Evolutionary conservation across 1,284 basidiomycete genomes (phyloP), one percentile per base, ranked within the genome.

Genomic region (Coniferiporia weirii): DNA sequence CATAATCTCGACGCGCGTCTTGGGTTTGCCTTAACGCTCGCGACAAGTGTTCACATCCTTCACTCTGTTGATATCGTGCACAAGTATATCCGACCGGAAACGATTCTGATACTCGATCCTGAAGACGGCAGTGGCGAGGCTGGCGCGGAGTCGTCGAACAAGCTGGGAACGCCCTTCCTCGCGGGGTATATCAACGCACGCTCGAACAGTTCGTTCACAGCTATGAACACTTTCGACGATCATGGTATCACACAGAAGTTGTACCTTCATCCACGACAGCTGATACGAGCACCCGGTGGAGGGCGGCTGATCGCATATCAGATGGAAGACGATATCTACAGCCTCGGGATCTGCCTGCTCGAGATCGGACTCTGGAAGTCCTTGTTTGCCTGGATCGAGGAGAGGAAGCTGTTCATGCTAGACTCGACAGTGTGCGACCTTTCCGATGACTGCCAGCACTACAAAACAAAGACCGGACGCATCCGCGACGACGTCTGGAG

Each of bases 311-410:
- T 40, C 15, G 38, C 46, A 32, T 57, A 46, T 32, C 32, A 61
- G 20, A 61, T 53, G 49, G 44, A 49, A 9, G 54, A 63, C 45
- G 61, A 63, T 45, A 53, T 63, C 19, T 63, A 60, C 46, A 49
- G 54, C 20, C 49, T 63, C 4, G 61, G 61, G 8, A 43, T 63
- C 38, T 57, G 57, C 36, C 56, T 63, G 1, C 43, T 63, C 19
- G 61, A 63, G 47, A 57, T 63, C 43, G 61, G 44, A 7, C 43
- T 63, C 4, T 63, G 61, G 61, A 57, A 52, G 20, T 63, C 61
- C 32, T n/a, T 63, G 3, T 52, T 63, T 22, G 17, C 20, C 9
- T 57, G 59, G 54, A 46, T 45, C 13, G 32, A 45, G 7, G 48
- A 55, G 7, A 5, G 27, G 2, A 51, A 36, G 3, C n/a, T 27